These are phyloP conservation scores for Cucumis melo DNA, from an alignment of 306 rosid genomes.

Conservation along the genomic window DNA sequence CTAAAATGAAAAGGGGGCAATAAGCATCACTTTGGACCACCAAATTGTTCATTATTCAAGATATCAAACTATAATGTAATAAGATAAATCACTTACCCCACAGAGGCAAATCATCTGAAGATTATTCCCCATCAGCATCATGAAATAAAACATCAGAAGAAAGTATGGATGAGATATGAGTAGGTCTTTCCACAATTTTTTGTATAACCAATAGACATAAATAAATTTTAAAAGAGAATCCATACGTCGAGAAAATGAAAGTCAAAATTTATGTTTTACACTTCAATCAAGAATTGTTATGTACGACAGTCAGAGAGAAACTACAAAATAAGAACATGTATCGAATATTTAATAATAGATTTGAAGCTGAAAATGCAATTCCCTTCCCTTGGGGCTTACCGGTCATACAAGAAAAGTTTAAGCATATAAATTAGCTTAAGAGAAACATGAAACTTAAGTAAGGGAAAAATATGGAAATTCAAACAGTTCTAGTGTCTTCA, in stretches of 20 bases:
- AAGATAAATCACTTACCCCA: constrained; percentile 59
- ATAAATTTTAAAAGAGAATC: neutral
- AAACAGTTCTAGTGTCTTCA: neutral
- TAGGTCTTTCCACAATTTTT: constrained; percentile 20
- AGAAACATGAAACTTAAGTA: neutral
- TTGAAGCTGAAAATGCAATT: neutral
- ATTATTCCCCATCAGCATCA: constrained; percentile 28
- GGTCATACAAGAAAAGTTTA: neutral
- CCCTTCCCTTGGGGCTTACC: neutral
- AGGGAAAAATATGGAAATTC: neutral
- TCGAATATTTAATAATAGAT: neutral
- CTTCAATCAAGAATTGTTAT: neutral
- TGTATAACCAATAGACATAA: neutral
- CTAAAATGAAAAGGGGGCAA: constrained; percentile 24
- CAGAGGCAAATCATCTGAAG: constrained; percentile 91
- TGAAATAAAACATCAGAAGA: constrained; percentile 17
- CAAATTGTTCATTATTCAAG: neutral
- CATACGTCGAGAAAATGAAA: neutral
- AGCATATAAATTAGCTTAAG: neutral
- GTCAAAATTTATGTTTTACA: neutral
- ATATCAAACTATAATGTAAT: neutral
- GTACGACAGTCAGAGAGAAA: neutral
- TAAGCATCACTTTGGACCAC: constrained; percentile 1
- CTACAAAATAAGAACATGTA: neutral
- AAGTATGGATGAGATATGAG: constrained; percentile 6